Evolutionary conservation across 257 asterid genomes (phyloP).

Genomic region (Plantago ovata): DNA sequence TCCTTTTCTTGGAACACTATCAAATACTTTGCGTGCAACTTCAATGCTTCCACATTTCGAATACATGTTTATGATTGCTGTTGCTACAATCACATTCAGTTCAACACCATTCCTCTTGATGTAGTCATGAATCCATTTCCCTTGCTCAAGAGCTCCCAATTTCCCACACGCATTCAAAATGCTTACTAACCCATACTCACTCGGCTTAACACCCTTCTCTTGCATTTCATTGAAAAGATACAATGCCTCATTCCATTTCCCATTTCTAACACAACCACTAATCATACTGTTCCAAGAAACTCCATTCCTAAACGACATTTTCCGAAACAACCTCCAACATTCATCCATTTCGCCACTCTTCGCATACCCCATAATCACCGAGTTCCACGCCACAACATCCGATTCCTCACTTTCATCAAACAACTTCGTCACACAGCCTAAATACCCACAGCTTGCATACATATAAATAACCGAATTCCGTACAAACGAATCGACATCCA

Average conservation of each 20-base stretch:
- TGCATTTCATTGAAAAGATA: constrained; percentile 49
- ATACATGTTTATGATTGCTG: constrained; percentile 67
- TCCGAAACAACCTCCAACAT: constrained; percentile 52
- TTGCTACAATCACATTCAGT: constrained; percentile 41
- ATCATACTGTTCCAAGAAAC: constrained; percentile 75
- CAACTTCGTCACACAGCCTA: constrained; percentile 47
- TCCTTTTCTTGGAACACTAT: constrained; percentile 30
- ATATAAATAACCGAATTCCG: constrained; percentile 55
- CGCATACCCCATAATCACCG: constrained; percentile 59
- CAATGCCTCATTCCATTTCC: constrained; percentile 57
- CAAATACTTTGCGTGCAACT: constrained; percentile 33
- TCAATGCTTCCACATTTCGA: constrained; percentile 55
- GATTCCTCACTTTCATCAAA: constrained; percentile 38
- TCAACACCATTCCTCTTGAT: constrained; percentile 33
- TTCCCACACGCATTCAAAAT: constrained; percentile 60
- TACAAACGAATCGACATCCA: constrained; percentile 46
- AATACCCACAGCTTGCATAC: constrained; percentile 59
- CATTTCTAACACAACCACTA: constrained; percentile 64
- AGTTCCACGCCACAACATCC: constrained; percentile 77
- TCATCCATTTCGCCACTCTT: constrained; percentile 52
- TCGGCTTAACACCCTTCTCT: constrained; percentile 33
- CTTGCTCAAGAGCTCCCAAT: constrained; percentile 62
- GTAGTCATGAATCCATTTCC: constrained; percentile 64
- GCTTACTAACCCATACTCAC: constrained; percentile 55
- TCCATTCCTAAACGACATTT: constrained; percentile 45